Base-by-base conservation (phyloP, 179 eudicot genomes). In the Nepenthes alata region DNA sequence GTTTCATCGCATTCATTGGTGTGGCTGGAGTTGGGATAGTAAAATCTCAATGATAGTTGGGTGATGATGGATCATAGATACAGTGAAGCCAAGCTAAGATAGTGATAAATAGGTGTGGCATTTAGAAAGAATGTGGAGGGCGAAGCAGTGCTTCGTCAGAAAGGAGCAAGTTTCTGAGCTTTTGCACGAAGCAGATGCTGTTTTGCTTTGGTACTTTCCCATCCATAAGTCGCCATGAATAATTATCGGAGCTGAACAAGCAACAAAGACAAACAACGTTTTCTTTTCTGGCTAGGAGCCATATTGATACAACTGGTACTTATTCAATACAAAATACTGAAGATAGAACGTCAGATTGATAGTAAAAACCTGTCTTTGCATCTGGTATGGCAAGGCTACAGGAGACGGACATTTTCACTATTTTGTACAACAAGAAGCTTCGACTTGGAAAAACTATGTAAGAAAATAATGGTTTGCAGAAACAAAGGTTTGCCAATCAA, bases 81-180 rank as follows among this genome's bases (percentile, higher is more conserved):
- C 44, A 51, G 86, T 47, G 3, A 95, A 83, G 14, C 79, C 80
- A 36, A 83, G 84, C 66, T 78, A 83, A 10, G 85, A 65, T 7
- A 93, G 71, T 51, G 84, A 58, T 47, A 89, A 68, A 62, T 86
- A 93, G 53, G 84, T 65, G n/a, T 86, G 80, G 63, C 96, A 93
- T 74, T 85, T 93, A 36, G 81, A 71, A n/a, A 89, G 90, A 70
- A 83, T 67, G 25, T 82, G 80, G 63, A 93, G 63, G 49, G 86
- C 78, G 85, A 93, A 72, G 79, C 64, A 93, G 64, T 93, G 98
- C 59, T 89, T 86, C 15, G 96, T 89, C 89, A 5, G 95, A 91
- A 67, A 86, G 95, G 62, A 93, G 87, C 55, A 89, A 77, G n/a
- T 85, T 83, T 68, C 73, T 85, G 45, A 93, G 84, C 79, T 93